Evolutionary conservation across 331 rosid genomes (phyloP).

Genomic region (Dryas integrifolia): DNA sequence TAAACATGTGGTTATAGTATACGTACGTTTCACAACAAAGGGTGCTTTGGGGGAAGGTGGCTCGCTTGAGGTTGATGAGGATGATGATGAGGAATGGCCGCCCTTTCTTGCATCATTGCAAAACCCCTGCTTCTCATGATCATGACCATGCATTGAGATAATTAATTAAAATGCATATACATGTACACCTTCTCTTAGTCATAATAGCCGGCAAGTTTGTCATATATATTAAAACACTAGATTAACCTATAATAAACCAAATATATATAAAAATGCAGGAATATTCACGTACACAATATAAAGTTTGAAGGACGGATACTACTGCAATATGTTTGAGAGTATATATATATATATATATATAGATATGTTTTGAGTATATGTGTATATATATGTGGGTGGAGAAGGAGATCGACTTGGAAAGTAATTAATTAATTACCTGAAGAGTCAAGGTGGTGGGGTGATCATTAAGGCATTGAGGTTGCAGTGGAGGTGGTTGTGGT

Average conservation of each 20-base stretch:
- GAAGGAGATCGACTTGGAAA: not conserved
- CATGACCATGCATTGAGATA: too few species aligned
- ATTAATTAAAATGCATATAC: not conserved
- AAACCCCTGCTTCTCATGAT: slow-evolving; percentile 53
- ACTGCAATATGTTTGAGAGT: not conserved
- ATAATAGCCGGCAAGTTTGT: not conserved
- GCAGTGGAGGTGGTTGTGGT: slow-evolving; percentile 44
- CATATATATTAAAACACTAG: too few species aligned
- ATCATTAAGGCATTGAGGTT: slow-evolving; percentile 55
- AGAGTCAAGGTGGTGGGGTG: slow-evolving; percentile 49
- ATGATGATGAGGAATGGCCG: slow-evolving; percentile 49
- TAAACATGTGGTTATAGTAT: not conserved
- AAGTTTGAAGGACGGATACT: too few species aligned
- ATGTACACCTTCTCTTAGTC: not conserved
- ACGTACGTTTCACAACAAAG: slow-evolving; percentile 86
- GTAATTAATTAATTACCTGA: slow-evolving; percentile 40
- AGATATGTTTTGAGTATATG: not conserved
- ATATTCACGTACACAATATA: too few species aligned
- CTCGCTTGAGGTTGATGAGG: slow-evolving; percentile 59
- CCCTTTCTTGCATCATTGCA: slow-evolving; percentile 59
- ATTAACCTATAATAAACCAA: too few species aligned
- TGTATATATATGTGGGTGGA: not conserved
- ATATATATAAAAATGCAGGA: too few species aligned
- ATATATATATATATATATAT: slow-evolving; percentile 2
- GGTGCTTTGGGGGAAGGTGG: slow-evolving; percentile 77